Conservation (phyloP, 176 grass and related monocot species). For the Carex parvula region DNA sequence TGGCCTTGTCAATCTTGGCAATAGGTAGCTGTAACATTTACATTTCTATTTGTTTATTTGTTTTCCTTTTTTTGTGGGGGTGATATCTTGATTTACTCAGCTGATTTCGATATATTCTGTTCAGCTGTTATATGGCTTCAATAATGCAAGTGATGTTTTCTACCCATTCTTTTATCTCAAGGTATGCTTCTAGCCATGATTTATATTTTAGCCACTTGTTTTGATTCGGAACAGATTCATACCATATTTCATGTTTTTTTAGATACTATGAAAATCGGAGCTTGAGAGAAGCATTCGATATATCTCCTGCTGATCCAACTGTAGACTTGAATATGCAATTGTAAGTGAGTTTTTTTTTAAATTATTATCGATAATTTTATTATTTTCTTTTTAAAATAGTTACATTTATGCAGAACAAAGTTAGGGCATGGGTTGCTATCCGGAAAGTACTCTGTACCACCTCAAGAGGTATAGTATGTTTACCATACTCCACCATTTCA, state of each 20-base stretch:
- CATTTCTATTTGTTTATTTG: neutral
- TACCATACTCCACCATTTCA: neutral
- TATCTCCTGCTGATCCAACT: conserved; percentile 75
- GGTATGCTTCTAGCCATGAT: conserved; percentile 41
- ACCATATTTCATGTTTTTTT: conserved; percentile 22
- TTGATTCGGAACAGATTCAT: neutral
- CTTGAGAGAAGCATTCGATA: conserved; percentile 74
- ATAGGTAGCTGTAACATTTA: conserved; percentile 50
- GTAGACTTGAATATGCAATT: conserved; percentile 90
- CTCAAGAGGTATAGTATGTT: conserved; percentile 51
- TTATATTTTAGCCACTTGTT: neutral
- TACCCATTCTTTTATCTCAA: conserved; percentile 63
- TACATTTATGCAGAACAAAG: conserved; percentile 63
- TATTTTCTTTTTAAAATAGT: neutral
- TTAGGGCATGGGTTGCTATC: conserved; percentile 87
- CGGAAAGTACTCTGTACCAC: conserved; percentile 68
- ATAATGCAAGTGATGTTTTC: conserved; percentile 95
- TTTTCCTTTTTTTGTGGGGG: neutral
- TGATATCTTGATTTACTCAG: neutral
- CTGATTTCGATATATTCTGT: conserved; percentile 11
- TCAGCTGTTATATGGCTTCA: conserved; percentile 97
- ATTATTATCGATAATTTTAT: conserved; percentile 4
- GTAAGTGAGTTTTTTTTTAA: conserved; percentile 50
- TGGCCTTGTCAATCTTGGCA: conserved; percentile 87
- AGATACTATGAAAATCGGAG: conserved; percentile 86